Base-by-base conservation (phyloP, 2,329 filamentous ascomycete genomes). In the Exophiala phaeomuriformis region DNA sequence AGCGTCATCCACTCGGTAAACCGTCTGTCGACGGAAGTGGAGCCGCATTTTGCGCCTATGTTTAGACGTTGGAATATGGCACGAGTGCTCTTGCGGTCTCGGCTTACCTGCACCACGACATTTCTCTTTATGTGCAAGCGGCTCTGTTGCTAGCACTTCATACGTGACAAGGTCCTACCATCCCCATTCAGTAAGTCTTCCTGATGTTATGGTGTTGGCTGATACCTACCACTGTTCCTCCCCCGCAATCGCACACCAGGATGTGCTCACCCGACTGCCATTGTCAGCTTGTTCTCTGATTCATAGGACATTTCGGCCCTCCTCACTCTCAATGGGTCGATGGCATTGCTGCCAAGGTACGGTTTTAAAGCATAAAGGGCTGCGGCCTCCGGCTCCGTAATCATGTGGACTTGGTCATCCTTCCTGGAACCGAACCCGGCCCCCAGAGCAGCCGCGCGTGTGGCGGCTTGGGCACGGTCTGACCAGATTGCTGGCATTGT, bases 21-120 rank as follows among this genome's bases (percentile, higher is more conserved):
- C 10, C 64, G 59, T 1, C 68, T 60, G 48, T 71, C 69, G 9
- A 71, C 63, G 6, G 57, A 59, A 3, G 67, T 70, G 1, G 63
- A 65, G 0, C 68, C 68, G 44, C 63, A 66, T 56, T 70, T 71
- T 5, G 56, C 66, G 12, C 67, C 66, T 64, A 35, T 31, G 10
- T 5, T 27, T 31, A 9, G 32, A 19, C 5, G 10, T 32, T 32
- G 42, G 3, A 45, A 5, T 27, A 7, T 32, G 28, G 3, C 4
- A 45, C 28, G 19, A 19, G 19, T 19, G 8, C n/a, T 9, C 10
- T 41, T 41, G 9, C n/a, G 8, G 9, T n/a, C 28, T 6, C 28
- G 10, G 29, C 42, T 45, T 32, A 45, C 42, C 42, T 45, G 12
- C 10, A 3, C 42, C 42, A 12, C 12, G 10, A 19, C 42, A 45